Evolutionary conservation across 495 filamentous ascomycete genomes (phyloP), one percentile per base, ranked within the genome.

Genomic region (Penicillium longicatenatum): DNA sequence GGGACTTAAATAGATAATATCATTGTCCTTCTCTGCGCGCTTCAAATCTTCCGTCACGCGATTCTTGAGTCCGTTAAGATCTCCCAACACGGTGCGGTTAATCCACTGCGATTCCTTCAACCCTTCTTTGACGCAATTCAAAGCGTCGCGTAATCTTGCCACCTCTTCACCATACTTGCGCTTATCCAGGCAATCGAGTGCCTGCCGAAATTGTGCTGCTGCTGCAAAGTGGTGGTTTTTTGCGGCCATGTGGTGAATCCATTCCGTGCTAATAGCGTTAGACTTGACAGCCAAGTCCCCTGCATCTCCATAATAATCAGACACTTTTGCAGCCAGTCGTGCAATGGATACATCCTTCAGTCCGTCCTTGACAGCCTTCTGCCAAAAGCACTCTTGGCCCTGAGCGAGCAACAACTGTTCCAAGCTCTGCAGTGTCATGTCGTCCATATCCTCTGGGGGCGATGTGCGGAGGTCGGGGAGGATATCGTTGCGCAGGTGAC

Each of bases 161-260:
- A 98, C 91, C 76, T 98, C 94, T 69, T 98, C 94, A 37, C 95
- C 94, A 59, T 97, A 98, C 65, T 90, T 94, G 50, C 88, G 82
- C 79, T 93, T 96, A 73, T 97, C 95, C 53, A 98, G 68, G 62
- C 91, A 95, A 61, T 98, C 93, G 50, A 91, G 86, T 6, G 94
- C 91, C 22, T 93, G 92, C n/a, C 94, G 83, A 63, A 91, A 98
- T 70, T 98, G 94, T 6, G 94, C 93, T 3, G 94, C 94, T 1
- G 91, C 95, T 29, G 94, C 94, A 72, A 98, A 97, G 69, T 98
- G 94, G 67, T 97, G 91, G 63, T 97, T 92, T 70, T 98, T 98
- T 2, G 94, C 94, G 6, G 89, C 90, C 85, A 94, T 94, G 63
- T 98, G 94, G 71, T 98, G 95, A 47, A 98, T 97, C 94, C 94